Base-by-base conservation (phyloP, 306 rosid species). In the Casuarina cunninghamiana region DNA sequence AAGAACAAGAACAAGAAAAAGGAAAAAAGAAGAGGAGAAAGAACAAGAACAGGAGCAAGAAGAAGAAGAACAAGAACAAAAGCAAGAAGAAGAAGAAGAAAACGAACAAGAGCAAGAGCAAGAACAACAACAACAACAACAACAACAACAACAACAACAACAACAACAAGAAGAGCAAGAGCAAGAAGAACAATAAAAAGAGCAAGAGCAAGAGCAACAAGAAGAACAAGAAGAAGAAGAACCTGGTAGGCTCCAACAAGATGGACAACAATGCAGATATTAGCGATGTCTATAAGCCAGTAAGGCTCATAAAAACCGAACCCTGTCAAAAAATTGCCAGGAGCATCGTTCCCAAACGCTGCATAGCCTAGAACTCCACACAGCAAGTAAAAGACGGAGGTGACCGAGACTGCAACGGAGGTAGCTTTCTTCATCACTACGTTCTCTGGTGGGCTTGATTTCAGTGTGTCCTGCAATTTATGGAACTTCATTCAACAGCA, bases 271-370 rank as follows among this genome's bases (percentile, higher is more conserved):
- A 88, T 48, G 71, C 84, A 83, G 41, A 79, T 10, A 73, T 88
- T 88, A 17, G 73, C 91, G 66, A 85, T 65, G 79, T 88, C 87
- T 70, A 85, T 39, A 0, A 85, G 77, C 87, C 89, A 85, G 72
- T 12, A 88, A 2, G 91, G 91, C 76, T 88, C 89, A 54, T 85
- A 85, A 74, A 88, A 88, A 4, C 91, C 91, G 83, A 88, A 88
- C 75, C 91, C 91, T 70, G 91, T 88, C 54, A 85, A 79, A 71
- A 88, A 85, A 72, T 88, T 88, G 72, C 87, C 91, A 1, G 91
- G 87, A 45, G 89, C 86, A 3, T 21, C 15, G 68, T 85, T 85
- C 19, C 89, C 91, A 75, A 88, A 88, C 43, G 91, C 91, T 74
- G 37, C 73, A 58, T 88, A 85, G 6, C 87, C 89, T 63, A 83